Evolutionary conservation across 768 basidiomycete genomes (phyloP), one percentile per base, ranked within the genome.

Genomic region (Leccinellum rugosiceps): DNA sequence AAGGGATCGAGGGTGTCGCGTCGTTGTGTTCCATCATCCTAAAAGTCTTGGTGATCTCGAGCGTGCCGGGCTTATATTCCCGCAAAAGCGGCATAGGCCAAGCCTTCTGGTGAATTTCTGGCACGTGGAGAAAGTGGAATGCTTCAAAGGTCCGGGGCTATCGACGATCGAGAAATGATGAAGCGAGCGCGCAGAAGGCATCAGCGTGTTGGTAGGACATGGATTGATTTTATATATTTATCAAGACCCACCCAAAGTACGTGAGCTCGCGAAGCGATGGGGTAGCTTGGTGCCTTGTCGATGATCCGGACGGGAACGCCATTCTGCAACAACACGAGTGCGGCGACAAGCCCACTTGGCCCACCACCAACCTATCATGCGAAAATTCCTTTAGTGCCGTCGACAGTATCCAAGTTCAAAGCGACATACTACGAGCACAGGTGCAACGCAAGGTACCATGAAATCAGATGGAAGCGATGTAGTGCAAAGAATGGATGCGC

Each of bases 241-340:
- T 26, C 14, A 15, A 10, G 55, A 28, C 69, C 34, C 41, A 77
- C 78, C 73, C 75, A 76, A 26, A 81, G 60, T 3, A 70, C 77
- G 4, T 67, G 68, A 3, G 73, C 74, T 3, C 79, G 74, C 56
- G 77, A 74, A 3, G 76, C 76, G 15, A 74, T 60, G 14, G 66
- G 72, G 13, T 74, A 70, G 0, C 68, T 51, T 0, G 69, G 62
- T 50, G 74, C 75, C 58, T 81, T 80, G 58, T 84, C 80, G 50
- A 85, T 77, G 30, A 85, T 76, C 19, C 80, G 78, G 8, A 84
- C 76, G 9, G 78, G 73, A n/a, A 83, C 67, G 5, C 77, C 74
- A 65, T 81, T 80, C 23, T 72, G 72, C 13, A 78, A 63, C 25
- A 77, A 66, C 1, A 67, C 65, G 6, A 73, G 70, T 3, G 75